These are phyloP conservation scores for Hypoxylon sp. DNA, from an alignment of 2,329 filamentous ascomycete genomes.

Conservation along the genomic window DNA sequence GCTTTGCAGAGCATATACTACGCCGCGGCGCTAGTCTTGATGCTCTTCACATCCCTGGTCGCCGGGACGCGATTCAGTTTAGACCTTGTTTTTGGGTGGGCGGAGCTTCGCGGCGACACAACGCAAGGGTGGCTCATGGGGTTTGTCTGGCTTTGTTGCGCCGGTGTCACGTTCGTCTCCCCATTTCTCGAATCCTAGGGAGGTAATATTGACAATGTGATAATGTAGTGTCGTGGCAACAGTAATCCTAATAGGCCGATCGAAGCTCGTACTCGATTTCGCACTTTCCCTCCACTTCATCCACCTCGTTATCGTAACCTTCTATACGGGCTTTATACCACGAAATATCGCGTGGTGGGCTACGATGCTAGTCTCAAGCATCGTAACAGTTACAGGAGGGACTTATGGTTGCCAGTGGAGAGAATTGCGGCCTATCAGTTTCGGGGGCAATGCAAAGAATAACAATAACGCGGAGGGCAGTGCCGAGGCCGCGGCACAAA, in stretches of 20 bases:
- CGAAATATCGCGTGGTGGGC: slow-evolving; percentile 89
- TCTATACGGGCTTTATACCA: slow-evolving; percentile 85
- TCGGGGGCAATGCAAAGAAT: slow-evolving; percentile 73
- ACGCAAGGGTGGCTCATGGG: slow-evolving; percentile 73
- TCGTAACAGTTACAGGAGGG: slow-evolving; percentile 71
- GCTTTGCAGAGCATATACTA: slow-evolving; percentile 71
- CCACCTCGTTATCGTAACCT: slow-evolving; percentile 81
- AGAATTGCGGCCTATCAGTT: slow-evolving; percentile 89
- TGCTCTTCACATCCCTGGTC: slow-evolving; percentile 72
- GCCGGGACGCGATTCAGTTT: slow-evolving; percentile 68
- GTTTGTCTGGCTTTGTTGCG: slow-evolving; percentile 69
- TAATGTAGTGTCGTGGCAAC: slow-evolving; percentile 81
- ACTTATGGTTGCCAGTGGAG: slow-evolving; percentile 94
- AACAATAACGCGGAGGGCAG: slow-evolving; percentile 55
- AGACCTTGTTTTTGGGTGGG: slow-evolving; percentile 71
- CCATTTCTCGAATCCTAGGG: slow-evolving; percentile 40
- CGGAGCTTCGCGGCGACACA: slow-evolving; percentile 71
- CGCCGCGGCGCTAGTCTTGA: slow-evolving; percentile 64
- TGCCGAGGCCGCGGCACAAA: slow-evolving; percentile 41
- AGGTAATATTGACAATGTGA: slow-evolving; percentile 20
- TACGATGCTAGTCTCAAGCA: slow-evolving; percentile 65
- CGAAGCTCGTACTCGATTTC: slow-evolving; percentile 96
- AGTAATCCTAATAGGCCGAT: slow-evolving; percentile 85
- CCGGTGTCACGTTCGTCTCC: slow-evolving; percentile 68
- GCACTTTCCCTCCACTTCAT: slow-evolving; percentile 89